These are phyloP conservation scores for Pestalotiopsis sp. DNA, from an alignment of 2,329 filamentous ascomycete species.

Conservation along the genomic window DNA sequence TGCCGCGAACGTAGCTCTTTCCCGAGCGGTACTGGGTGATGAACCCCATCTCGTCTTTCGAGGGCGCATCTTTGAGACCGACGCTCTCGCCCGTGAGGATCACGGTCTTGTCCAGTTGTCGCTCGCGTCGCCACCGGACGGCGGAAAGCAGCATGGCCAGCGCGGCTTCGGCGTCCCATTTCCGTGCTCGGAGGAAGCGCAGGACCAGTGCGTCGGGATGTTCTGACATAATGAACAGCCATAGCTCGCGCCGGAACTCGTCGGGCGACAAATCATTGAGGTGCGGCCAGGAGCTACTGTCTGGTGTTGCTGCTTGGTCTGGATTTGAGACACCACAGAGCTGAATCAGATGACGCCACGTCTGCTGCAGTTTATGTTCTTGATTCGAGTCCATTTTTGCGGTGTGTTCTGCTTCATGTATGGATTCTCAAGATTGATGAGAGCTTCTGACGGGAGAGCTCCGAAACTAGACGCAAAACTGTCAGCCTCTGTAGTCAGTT, in stretches of 20 bases:
- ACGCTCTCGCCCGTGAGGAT: conserved; percentile 34
- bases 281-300: conserved; percentile 32
- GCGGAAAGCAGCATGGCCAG: conserved; percentile 38
- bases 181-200: conserved; percentile 40
- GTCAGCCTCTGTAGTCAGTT: too few relatives aligned
- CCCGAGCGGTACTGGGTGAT: conserved; percentile 37
- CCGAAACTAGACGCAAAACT: too few relatives aligned
- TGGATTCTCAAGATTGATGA: too few relatives aligned
- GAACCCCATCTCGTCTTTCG: conserved; percentile 32
- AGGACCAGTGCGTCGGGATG: conserved; percentile 38
- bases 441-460: too few relatives aligned
- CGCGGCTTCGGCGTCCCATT: conserved; percentile 39
- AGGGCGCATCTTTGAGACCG: conserved; percentile 21
- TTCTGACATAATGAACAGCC: conserved; percentile 28
- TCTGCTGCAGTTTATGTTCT: conserved; percentile 2
- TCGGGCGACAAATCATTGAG: conserved; percentile 14
- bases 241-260: conserved; percentile 24
- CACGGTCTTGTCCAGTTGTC: conserved; percentile 31
- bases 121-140: conserved; percentile 37
- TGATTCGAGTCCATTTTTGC: background rate
- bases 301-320: background rate
- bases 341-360: background rate
- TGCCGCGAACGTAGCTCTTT: conserved; percentile 38
- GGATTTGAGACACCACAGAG: conserved; percentile 29
- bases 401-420: background rate